A percentile compares a stretch with the other conserved stretches of the same genome.
These are phyloP conservation scores for Raphanus sativus DNA, from an alignment of 345 rosid species.

Conservation along the genomic window DNA sequence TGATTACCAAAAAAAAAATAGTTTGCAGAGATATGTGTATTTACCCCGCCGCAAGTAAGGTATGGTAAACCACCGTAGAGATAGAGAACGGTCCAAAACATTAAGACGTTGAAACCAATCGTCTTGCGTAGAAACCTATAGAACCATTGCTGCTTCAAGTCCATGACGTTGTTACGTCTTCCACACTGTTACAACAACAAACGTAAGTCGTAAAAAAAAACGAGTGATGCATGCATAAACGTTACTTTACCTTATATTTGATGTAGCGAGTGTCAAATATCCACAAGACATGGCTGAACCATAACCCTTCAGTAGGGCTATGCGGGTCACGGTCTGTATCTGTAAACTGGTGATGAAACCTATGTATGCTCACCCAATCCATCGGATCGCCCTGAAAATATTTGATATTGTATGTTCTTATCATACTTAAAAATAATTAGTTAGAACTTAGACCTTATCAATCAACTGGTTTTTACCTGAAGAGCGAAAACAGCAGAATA, in stretches of 20 bases:
- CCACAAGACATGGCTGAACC: constrained; percentile 82
- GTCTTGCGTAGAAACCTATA: constrained; percentile 61
- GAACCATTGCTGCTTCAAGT: constrained; percentile 74
- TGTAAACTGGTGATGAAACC: constrained; percentile 78
- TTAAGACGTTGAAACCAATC: constrained; percentile 58
- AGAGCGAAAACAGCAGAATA: constrained; percentile 67
- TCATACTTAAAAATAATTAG: neutral
- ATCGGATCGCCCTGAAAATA: constrained; percentile 50
- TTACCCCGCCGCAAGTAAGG: constrained; percentile 84
- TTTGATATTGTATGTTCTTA: neutral
- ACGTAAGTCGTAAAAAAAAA: neutral
- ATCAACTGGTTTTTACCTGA: constrained; percentile 47
- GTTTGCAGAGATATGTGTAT: neutral
- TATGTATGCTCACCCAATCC: constrained; percentile 90
- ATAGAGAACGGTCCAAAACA: constrained; percentile 50
- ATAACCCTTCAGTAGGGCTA: constrained; percentile 82
- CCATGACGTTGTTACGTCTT: constrained; percentile 66
- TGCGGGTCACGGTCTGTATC: constrained; percentile 90
- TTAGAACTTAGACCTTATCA: neutral
- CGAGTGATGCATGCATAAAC: neutral
- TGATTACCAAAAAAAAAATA: too few relatives aligned
- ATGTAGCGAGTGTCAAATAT: constrained; percentile 55
- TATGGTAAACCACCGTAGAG: constrained; percentile 73
- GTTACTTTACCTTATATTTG: constrained; percentile 46
- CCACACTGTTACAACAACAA: constrained; percentile 26